These are phyloP conservation scores for Heliocybe sulcata DNA, from an alignment of 1,284 basidiomycete species.

Conservation along the genomic window DNA sequence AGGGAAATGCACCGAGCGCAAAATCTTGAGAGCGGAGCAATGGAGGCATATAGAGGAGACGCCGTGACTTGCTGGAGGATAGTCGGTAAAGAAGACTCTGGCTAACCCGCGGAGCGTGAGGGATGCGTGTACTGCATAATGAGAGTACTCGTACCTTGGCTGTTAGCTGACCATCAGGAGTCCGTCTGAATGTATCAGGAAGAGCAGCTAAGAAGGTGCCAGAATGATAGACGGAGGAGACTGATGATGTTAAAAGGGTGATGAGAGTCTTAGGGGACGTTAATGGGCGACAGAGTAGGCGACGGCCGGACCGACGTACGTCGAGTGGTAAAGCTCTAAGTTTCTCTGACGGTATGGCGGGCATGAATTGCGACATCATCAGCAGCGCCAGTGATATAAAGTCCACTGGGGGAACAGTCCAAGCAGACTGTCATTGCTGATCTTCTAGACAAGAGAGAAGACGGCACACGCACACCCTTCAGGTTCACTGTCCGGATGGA, in stretches of 20 bases:
- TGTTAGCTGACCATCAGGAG: not conserved
- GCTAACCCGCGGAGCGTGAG: not conserved
- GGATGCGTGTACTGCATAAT: not conserved
- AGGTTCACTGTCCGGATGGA: constrained; percentile 39
- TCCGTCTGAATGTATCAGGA: constrained; percentile 18
- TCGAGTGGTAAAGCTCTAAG: constrained; percentile 51
- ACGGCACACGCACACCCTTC: constrained; percentile 14
- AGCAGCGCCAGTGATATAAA: constrained; percentile 33
- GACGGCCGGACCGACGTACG: constrained; percentile 17
- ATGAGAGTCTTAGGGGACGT: constrained; percentile 24
- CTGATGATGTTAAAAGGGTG: constrained; percentile 37
- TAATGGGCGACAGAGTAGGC: not conserved
- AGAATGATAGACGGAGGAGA: constrained; percentile 42
- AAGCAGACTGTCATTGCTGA: constrained; percentile 1
- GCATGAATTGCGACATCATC: constrained; percentile 48
- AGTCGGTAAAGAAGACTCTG: not conserved
- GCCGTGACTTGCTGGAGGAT: constrained; percentile 13
- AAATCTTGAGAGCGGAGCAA: constrained; percentile 46
- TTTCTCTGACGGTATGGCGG: constrained; percentile 41
- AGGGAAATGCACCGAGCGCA: constrained; percentile 38
- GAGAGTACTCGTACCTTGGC: not conserved
- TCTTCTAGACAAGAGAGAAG: constrained; percentile 8
- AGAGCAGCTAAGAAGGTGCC: constrained; percentile 40
- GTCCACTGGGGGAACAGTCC: constrained; percentile 15
- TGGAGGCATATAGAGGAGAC: constrained; percentile 38